Evolutionary conservation across 2,329 filamentous ascomycete species (phyloP).

Genomic region (Verticillium nubilum): DNA sequence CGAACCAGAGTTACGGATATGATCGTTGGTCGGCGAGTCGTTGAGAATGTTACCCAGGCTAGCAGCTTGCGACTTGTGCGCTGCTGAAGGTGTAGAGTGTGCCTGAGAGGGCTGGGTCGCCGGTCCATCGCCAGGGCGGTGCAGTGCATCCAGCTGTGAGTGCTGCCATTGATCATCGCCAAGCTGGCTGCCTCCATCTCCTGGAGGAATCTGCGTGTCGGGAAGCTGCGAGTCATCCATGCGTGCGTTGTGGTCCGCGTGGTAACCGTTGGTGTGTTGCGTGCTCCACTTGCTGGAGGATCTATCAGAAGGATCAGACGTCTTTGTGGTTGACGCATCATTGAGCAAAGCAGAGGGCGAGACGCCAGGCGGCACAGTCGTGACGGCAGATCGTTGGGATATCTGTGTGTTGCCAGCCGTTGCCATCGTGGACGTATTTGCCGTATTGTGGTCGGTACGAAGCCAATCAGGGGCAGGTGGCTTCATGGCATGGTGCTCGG

Average conservation of each 20-base stretch:
- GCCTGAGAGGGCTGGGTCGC: conserved; percentile 28
- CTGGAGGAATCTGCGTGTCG: conserved; percentile 43
- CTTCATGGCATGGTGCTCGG: conserved; percentile 41
- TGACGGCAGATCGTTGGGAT: conserved; percentile 59
- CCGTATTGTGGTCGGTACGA: conserved; percentile 14
- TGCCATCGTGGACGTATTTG: conserved; percentile 31
- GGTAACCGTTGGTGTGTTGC: conserved; percentile 64
- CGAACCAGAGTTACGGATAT: conserved; percentile 8
- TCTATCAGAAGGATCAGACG: conserved; percentile 62
- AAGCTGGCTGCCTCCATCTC: conserved; percentile 28
- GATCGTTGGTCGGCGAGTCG: conserved; percentile 29
- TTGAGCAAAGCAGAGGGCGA: conserved; percentile 62
- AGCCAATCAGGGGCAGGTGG: conserved; percentile 33
- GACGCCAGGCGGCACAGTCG: conserved; percentile 50
- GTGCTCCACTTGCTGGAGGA: conserved; percentile 64
- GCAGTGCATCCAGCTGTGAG: conserved; percentile 51
- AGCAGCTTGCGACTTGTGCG: conserved; percentile 22
- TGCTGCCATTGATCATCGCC: conserved; percentile 49
- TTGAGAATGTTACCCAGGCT: conserved; percentile 35
- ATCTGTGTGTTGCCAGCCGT: conserved; percentile 48
- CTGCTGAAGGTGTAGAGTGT: conserved; percentile 19
- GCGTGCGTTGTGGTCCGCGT: conserved; percentile 36
- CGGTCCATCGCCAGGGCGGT: conserved; percentile 21
- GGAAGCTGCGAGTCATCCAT: conserved; percentile 38
- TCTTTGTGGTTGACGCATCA: conserved; percentile 92